These are phyloP conservation scores for Penicillium lagena DNA, from an alignment of 495 filamentous ascomycete genomes.

Conservation along the genomic window DNA sequence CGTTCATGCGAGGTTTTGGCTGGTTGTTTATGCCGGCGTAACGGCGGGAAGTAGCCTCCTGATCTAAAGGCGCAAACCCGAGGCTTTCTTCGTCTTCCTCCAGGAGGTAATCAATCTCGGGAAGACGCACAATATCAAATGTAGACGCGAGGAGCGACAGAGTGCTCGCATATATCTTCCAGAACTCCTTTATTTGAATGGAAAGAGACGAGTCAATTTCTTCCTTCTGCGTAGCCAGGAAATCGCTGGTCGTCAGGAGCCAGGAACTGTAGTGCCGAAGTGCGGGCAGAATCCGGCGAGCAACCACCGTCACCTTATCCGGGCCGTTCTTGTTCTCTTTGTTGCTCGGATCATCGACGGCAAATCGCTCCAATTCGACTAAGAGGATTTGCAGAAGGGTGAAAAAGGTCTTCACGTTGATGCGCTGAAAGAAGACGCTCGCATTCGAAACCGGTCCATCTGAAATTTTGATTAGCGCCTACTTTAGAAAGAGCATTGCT, in stretches of 20 bases:
- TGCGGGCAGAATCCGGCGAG: constrained; percentile 60
- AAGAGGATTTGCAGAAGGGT: constrained; percentile 69
- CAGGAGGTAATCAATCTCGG: constrained; percentile 59
- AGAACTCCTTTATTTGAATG: constrained; percentile 58
- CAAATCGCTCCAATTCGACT: constrained; percentile 55
- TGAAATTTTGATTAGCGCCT: constrained; percentile 20
- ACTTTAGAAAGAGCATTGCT: neutral
- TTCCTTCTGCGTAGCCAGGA: constrained; percentile 46
- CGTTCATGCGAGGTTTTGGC: constrained; percentile 50
- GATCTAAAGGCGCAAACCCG: constrained; percentile 63
- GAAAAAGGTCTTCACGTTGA: constrained; percentile 79
- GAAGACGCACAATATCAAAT: constrained; percentile 52
- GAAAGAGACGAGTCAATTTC: constrained; percentile 51
- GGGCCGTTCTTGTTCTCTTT: constrained; percentile 30
- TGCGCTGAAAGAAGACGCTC: constrained; percentile 65
- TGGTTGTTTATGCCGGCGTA: constrained; percentile 37
- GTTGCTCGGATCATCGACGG: constrained; percentile 38
- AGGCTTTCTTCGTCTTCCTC: constrained; percentile 73
- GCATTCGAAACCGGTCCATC: constrained; percentile 43
- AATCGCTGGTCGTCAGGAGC: constrained; percentile 48
- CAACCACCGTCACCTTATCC: constrained; percentile 55
- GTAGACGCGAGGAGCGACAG: constrained; percentile 57
- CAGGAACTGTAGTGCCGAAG: constrained; percentile 71
- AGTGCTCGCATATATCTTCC: constrained; percentile 64
- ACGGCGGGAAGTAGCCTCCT: constrained; percentile 40